Evolutionary conservation across 805 yeast species (phyloP).

Genomic region (Candida glaebosa): DNA sequence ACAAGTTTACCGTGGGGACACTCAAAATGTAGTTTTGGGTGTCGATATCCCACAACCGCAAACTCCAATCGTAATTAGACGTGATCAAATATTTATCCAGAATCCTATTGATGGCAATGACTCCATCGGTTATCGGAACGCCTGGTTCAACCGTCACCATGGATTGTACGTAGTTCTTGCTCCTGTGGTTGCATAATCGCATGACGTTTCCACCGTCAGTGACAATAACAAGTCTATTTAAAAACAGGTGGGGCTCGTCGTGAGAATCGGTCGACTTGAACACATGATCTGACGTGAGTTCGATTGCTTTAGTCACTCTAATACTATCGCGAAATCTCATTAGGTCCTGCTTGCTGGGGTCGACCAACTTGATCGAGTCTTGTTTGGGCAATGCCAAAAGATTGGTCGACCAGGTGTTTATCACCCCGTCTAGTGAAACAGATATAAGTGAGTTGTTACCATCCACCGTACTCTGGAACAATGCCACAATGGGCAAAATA

Average conservation of each 20-base stretch:
- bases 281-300: neutral
- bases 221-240: conserved; percentile 18
- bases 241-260: conserved; percentile 13
- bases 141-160: neutral
- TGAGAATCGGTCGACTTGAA: neutral
- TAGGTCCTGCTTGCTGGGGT: conserved; percentile 4
- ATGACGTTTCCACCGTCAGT: conserved; percentile 17
- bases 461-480: conserved; percentile 19
- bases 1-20: conserved; percentile 18
- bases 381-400: conserved; percentile 27
- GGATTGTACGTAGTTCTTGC: conserved; percentile 10
- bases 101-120: neutral
- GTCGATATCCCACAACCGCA: conserved; percentile 18
- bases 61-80: conserved; percentile 21
- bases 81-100: conserved; percentile 12
- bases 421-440: conserved; percentile 22
- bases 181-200: conserved; percentile 15
- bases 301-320: neutral
- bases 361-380: conserved; percentile 13
- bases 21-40: conserved; percentile 3
- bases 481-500: conserved; percentile 18
- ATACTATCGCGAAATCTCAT: neutral
- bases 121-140: neutral
- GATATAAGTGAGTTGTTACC: conserved; percentile 19
- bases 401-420: conserved; percentile 34